These are phyloP conservation scores for Penicillium sp. DNA, from an alignment of 2,329 filamentous ascomycete species.

Conservation along the genomic window DNA sequence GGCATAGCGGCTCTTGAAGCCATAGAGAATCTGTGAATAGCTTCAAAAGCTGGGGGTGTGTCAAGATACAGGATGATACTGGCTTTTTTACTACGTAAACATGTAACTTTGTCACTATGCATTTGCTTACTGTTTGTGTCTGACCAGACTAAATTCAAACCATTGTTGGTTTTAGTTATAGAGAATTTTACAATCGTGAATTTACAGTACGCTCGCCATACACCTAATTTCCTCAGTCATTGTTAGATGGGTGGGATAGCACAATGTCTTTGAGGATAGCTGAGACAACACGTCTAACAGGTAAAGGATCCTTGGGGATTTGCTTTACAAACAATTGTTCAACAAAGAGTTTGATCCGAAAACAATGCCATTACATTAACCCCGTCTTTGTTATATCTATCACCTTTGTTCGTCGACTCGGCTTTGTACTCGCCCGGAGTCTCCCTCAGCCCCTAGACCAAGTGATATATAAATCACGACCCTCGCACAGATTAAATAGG, in stretches of 20 bases:
- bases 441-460: background rate
- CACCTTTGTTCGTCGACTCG: constrained; percentile 1
- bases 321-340: background rate
- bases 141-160: too few species aligned
- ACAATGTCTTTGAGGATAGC: background rate
- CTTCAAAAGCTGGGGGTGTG: too few species aligned
- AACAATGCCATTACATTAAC: constrained; percentile 3
- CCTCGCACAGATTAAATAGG: background rate
- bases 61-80: too few species aligned
- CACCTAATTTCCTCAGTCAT: too few species aligned
- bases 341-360: background rate
- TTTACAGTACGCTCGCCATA: too few species aligned
- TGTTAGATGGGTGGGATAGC: background rate
- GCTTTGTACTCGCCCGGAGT: background rate
- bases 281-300: background rate
- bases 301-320: background rate
- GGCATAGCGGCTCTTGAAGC: too few species aligned
- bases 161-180: too few species aligned
- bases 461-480: background rate
- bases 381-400: background rate
- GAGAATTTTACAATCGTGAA: too few species aligned
- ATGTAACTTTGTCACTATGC: too few species aligned
- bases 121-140: too few species aligned
- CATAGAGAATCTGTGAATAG: too few species aligned
- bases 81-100: too few species aligned